These are phyloP conservation scores for Brassica nigra DNA, from an alignment of 345 rosid genomes.

Conservation along the genomic window DNA sequence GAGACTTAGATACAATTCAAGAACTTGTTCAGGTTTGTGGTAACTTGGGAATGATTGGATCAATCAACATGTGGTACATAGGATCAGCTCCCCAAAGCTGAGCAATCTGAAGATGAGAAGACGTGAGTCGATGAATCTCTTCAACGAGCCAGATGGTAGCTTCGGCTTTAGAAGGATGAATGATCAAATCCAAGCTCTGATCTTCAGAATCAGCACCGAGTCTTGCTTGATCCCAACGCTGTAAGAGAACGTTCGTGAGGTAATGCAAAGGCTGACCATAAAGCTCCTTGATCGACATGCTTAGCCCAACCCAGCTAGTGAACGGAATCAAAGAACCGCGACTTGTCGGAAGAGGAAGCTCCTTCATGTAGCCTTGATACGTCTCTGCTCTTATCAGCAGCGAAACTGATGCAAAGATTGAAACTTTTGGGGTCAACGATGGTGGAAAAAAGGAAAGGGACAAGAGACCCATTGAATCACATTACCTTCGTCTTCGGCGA, in stretches of 20 bases:
- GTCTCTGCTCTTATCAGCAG: slow-evolving; percentile 53
- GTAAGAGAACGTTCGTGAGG: slow-evolving; percentile 67
- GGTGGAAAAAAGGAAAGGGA: neutral
- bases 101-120: slow-evolving; percentile 65
- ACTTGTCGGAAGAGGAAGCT: slow-evolving; percentile 53
- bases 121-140: slow-evolving; percentile 66
- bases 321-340: slow-evolving; percentile 84
- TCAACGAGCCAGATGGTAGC: slow-evolving; percentile 84
- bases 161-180: slow-evolving; percentile 89
- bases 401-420: slow-evolving; percentile 24
- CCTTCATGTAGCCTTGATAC: slow-evolving; percentile 88
- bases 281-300: slow-evolving; percentile 67
- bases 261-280: slow-evolving; percentile 90
- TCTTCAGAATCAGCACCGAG: slow-evolving; percentile 57
- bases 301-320: slow-evolving; percentile 72
- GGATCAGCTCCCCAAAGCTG: slow-evolving; percentile 70
- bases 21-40: slow-evolving; percentile 12
- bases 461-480: neutral
- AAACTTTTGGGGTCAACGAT: neutral
- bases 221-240: slow-evolving; percentile 73
- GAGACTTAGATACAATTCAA: slow-evolving; percentile 20
- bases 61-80: slow-evolving; percentile 55
- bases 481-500: slow-evolving; percentile 52
- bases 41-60: slow-evolving; percentile 55
- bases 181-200: slow-evolving; percentile 51